phyloP scores from a whole-genome alignment of 768 basidiomycete species.

The Saitozyma podzolica region DNA sequence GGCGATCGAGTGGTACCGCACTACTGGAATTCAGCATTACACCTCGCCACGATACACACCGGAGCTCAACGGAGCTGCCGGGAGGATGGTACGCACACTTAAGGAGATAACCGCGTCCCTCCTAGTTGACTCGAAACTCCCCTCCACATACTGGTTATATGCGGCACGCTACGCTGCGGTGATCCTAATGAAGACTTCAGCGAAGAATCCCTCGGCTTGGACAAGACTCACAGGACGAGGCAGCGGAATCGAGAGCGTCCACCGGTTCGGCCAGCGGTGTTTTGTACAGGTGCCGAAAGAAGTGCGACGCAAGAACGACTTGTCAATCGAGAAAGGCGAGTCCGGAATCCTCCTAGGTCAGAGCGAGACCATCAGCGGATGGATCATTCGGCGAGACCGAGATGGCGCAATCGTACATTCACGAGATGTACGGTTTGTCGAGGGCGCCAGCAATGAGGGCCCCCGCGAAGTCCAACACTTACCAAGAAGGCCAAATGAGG shows the following conservation, averaged over 20 bases:
- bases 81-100: conserved; percentile 2
- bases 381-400: background rate
- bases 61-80: conserved; percentile 3
- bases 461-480: too few relatives aligned
- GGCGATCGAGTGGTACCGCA: background rate
- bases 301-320: conserved; percentile 1
- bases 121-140: background rate
- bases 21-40: background rate
- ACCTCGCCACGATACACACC: conserved; percentile 2
- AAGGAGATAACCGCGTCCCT: conserved; percentile 1
- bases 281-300: background rate
- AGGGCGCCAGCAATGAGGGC: too few relatives aligned
- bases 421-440: background rate
- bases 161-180: conserved; percentile 4
- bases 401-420: background rate
- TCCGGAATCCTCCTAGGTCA: background rate
- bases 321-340: background rate
- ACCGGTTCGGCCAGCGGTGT: background rate
- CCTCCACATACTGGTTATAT: conserved; percentile 1
- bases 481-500: too few relatives aligned
- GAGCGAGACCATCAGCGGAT: conserved; percentile 2
- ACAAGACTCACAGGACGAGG: conserved; percentile 2
- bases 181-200: conserved; percentile 3
- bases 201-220: background rate
- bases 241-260: background rate